Percentiles rank a stretch among this genome's conserved stretches.
Evolutionary conservation across 805 yeast genomes (phyloP).

Genomic region (Saccharomycopsis fibuligera): DNA sequence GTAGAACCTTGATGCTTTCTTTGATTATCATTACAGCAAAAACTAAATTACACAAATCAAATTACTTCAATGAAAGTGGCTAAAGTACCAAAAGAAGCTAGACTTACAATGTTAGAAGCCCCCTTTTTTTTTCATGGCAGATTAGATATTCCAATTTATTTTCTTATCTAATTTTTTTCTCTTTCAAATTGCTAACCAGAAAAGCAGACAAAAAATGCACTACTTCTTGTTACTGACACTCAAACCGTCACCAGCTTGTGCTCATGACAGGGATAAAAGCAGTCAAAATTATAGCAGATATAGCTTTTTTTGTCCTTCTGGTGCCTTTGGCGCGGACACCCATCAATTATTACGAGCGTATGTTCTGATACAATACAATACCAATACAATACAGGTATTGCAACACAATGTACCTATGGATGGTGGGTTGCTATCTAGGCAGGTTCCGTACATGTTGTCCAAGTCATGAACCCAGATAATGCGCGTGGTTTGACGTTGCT

Average conservation of each 20-base stretch:
- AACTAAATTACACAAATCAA: conserved; percentile 57
- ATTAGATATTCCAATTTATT: conserved; percentile 86
- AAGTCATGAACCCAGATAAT: too few species aligned
- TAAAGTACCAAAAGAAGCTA: conserved; percentile 89
- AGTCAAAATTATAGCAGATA: too few species aligned
- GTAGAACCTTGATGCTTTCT: conserved; percentile 32
- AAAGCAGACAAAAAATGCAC: conserved; percentile 36
- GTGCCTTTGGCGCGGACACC: too few species aligned
- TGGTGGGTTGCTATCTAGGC: too few species aligned
- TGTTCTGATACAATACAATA: too few species aligned
- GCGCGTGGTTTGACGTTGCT: too few species aligned
- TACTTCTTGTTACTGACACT: conserved; percentile 39
- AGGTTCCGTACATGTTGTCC: too few species aligned
- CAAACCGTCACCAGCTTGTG: conserved; percentile 22
- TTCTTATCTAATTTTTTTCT: conserved; percentile 74
- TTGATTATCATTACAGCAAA: conserved; percentile 37
- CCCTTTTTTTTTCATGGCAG: conserved; percentile 82
- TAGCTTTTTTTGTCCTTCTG: too few species aligned
- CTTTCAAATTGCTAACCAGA: conserved; percentile 38
- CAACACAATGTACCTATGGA: too few species aligned
- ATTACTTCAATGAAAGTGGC: conserved; percentile 81
- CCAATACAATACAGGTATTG: too few species aligned
- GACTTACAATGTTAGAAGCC: conserved; percentile 81
- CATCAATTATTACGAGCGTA: too few species aligned
- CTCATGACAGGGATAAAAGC: too few species aligned